These are phyloP conservation scores for Rhodotorula taiwanensis DNA, from an alignment of 768 basidiomycete genomes.

Conservation along the genomic window DNA sequence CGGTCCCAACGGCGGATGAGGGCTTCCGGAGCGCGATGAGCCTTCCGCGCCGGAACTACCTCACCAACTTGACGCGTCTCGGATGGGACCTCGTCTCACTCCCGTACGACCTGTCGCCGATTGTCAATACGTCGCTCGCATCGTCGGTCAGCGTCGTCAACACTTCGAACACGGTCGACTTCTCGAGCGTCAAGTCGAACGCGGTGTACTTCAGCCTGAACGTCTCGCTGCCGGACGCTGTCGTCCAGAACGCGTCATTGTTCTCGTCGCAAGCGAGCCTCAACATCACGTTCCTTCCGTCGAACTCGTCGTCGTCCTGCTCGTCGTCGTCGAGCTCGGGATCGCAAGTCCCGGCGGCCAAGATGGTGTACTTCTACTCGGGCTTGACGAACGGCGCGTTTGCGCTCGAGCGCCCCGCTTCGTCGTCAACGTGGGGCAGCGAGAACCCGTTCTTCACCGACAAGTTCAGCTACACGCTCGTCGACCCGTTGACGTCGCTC, in stretches of 20 bases:
- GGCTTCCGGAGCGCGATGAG: conserved; percentile 14
- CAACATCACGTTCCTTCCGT: background rate
- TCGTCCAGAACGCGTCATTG: background rate
- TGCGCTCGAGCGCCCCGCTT: background rate
- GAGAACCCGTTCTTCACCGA: conserved; percentile 6
- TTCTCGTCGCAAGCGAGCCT: background rate
- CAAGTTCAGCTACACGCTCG: background rate
- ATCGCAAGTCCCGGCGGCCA: background rate
- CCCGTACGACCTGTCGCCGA: conserved; percentile 1
- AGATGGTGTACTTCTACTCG: conserved; percentile 1
- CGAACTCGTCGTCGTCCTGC: background rate
- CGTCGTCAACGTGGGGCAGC: background rate
- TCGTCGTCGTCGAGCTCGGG: conserved; percentile 10
- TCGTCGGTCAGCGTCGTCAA: background rate
- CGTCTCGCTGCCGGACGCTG: background rate
- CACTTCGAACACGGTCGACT: background rate
- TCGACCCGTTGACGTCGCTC: background rate
- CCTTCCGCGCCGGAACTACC: conserved; percentile 12
- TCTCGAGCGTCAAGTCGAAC: background rate
- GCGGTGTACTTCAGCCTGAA: conserved; percentile 2
- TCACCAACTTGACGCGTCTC: conserved; percentile 4
- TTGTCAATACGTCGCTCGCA: background rate
- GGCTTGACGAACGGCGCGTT: background rate
- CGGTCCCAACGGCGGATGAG: conserved; percentile 9
- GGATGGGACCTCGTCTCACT: background rate